A percentile compares a stretch with the other conserved stretches of the same genome.
phyloP scores from a whole-genome alignment of 2,329 filamentous ascomycete species.

The Fusarium sp. region DNA sequence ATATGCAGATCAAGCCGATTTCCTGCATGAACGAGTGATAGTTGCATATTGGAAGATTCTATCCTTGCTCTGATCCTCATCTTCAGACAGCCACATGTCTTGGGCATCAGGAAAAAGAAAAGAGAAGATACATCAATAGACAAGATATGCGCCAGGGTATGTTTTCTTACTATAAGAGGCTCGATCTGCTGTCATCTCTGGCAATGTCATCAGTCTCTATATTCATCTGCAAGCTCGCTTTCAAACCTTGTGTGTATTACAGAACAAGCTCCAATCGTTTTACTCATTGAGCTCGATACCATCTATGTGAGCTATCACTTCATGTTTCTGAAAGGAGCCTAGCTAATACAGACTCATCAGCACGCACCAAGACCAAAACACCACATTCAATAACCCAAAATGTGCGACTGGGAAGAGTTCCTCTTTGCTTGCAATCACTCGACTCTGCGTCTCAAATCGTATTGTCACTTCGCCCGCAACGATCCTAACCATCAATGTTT shows the following conservation, averaged over 20 bases:
- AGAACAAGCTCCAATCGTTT: background rate
- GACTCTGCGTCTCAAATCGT: slow-evolving; percentile 69
- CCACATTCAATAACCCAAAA: slow-evolving; percentile 51
- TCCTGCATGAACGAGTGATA: slow-evolving; percentile 14
- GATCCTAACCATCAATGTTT: slow-evolving; percentile 77
- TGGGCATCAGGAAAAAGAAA: slow-evolving; percentile 8
- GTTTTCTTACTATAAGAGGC: slow-evolving; percentile 26
- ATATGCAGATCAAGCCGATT: slow-evolving; percentile 9
- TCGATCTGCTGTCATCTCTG: background rate
- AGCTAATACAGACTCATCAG: slow-evolving; percentile 4
- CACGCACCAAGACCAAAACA: background rate
- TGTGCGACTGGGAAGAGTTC: slow-evolving; percentile 80
- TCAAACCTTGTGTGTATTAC: background rate
- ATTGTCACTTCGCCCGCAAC: slow-evolving; percentile 82
- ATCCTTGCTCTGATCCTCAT: slow-evolving; percentile 9
- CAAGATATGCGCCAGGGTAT: background rate
- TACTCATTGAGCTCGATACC: background rate
- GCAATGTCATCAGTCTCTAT: background rate
- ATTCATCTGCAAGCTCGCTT: background rate
- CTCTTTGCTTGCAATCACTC: slow-evolving; percentile 74
- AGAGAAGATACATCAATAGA: background rate
- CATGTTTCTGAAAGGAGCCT: background rate
- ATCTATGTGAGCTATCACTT: slow-evolving; percentile 5
- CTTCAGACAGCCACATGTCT: slow-evolving; percentile 14
- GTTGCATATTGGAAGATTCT: slow-evolving; percentile 16